Conservation (phyloP, 225 moss, liverwort and hornwort species). For the Bryoerythrophyllum caledonicum region DNA sequence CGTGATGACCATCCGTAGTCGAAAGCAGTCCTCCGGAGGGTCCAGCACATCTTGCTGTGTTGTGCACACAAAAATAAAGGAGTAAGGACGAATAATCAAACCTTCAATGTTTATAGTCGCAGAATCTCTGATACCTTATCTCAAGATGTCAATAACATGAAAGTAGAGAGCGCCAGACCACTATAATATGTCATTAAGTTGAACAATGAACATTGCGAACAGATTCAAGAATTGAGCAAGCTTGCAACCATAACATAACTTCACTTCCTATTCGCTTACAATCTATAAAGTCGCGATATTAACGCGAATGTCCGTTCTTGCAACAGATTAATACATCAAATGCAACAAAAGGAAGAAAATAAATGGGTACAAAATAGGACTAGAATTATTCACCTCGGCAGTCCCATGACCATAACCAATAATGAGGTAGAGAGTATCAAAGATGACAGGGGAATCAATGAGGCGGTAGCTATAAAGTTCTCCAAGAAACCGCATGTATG, state of each 20-base stretch:
- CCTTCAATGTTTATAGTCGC: slow-evolving; percentile 5
- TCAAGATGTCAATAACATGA: slow-evolving; percentile 3
- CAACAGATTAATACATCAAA: neutral
- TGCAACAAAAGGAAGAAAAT: slow-evolving; percentile 1
- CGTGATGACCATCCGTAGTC: slow-evolving; percentile 92
- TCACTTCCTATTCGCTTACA: slow-evolving; percentile 13
- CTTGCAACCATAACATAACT: slow-evolving; percentile 5
- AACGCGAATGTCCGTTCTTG: neutral
- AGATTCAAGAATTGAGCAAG: neutral
- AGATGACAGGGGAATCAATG: slow-evolving; percentile 96
- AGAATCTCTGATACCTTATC: neutral
- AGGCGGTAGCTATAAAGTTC: slow-evolving; percentile 97
- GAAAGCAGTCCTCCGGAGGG: slow-evolving; percentile 96
- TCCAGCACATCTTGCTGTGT: slow-evolving; percentile 90
- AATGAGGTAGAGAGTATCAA: slow-evolving; percentile 93
- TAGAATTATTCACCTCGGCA: slow-evolving; percentile 47
- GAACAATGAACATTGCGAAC: slow-evolving; percentile 7
- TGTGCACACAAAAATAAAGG: slow-evolving; percentile 16
- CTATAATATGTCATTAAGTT: neutral
- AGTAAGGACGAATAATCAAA: slow-evolving; percentile 21
- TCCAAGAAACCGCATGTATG: slow-evolving; percentile 98
- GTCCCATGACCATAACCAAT: slow-evolving; percentile 91
- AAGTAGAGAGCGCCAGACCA: slow-evolving; percentile 6
- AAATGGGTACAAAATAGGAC: slow-evolving; percentile 11
- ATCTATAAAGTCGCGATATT: neutral